phyloP scores from a whole-genome alignment of 2,329 filamentous ascomycete genomes.

The Beauveria bassiana region DNA sequence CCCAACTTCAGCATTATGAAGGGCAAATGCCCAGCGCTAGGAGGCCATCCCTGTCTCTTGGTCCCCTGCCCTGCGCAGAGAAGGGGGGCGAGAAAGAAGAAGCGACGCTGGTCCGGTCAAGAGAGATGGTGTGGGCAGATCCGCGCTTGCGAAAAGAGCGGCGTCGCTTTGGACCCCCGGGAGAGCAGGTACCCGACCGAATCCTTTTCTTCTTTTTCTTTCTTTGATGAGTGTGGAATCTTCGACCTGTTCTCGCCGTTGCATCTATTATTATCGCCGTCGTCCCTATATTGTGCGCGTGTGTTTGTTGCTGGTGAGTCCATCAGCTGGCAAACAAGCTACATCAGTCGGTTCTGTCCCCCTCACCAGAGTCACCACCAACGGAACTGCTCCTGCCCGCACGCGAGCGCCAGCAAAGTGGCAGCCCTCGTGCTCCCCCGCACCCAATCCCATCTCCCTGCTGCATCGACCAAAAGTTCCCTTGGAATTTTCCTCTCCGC shows the following conservation, averaged over 20 bases:
- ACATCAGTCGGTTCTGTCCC: too few relatives aligned
- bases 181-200: neutral
- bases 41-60: neutral
- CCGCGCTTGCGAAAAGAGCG: constrained; percentile 8
- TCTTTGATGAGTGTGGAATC: neutral
- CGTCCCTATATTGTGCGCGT: neutral
- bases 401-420: neutral
- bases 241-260: neutral
- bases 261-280: neutral
- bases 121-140: constrained; percentile 1
- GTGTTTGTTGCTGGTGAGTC: neutral
- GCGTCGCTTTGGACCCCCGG: constrained; percentile 2
- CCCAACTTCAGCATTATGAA: neutral
- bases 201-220: neutral
- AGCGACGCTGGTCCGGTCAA: constrained; percentile 1
- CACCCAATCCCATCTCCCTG: neutral
- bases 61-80: neutral
- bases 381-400: neutral
- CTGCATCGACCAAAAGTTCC: neutral
- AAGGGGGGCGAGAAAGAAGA: neutral
- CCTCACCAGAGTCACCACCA: neutral
- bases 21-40: neutral
- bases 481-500: neutral
- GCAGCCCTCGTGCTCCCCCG: neutral
- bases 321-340: too few relatives aligned